Percentiles rank a stretch among this genome's conserved stretches.
Evolutionary conservation across 371 early-diverging fungal genomes (phyloP).

Genomic region (Mortierella sp.): DNA sequence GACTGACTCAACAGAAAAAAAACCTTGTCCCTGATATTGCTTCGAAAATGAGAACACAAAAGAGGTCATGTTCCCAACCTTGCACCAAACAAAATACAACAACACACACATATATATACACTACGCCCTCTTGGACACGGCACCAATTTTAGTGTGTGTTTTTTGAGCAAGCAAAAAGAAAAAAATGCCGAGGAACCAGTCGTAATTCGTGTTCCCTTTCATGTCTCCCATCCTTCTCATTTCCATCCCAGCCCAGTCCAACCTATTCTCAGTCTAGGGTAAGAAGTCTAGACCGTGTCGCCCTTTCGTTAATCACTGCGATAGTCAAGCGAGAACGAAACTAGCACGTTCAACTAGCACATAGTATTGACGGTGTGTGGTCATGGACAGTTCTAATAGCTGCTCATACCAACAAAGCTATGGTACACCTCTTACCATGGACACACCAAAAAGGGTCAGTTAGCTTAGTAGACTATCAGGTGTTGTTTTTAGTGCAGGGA

Average conservation of each 20-base stretch:
- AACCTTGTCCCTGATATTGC: not conserved
- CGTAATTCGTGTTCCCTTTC: not conserved
- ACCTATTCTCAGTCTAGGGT: not conserved
- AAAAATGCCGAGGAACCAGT: not conserved
- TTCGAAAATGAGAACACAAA: not conserved
- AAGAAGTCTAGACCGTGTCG: too few species aligned
- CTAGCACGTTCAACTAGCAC: too few species aligned
- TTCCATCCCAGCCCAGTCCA: not conserved
- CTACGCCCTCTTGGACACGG: not conserved
- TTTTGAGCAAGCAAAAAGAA: not conserved
- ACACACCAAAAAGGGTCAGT: too few species aligned
- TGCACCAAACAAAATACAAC: not conserved
- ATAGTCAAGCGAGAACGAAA: too few species aligned
- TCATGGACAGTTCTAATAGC: too few species aligned
- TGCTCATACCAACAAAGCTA: too few species aligned
- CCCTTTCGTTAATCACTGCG: too few species aligned
- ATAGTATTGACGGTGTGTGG: too few species aligned
- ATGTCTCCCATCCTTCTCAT: not conserved
- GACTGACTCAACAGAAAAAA: not conserved
- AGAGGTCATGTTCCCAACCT: not conserved
- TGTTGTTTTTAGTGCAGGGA: not conserved
- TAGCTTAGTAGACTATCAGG: not conserved
- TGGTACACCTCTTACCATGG: too few species aligned
- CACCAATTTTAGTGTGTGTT: too few species aligned
- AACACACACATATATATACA: not conserved